These are phyloP conservation scores for Neodidymelliopsis sp. DNA, from an alignment of 2,329 filamentous ascomycete species.

Conservation along the genomic window DNA sequence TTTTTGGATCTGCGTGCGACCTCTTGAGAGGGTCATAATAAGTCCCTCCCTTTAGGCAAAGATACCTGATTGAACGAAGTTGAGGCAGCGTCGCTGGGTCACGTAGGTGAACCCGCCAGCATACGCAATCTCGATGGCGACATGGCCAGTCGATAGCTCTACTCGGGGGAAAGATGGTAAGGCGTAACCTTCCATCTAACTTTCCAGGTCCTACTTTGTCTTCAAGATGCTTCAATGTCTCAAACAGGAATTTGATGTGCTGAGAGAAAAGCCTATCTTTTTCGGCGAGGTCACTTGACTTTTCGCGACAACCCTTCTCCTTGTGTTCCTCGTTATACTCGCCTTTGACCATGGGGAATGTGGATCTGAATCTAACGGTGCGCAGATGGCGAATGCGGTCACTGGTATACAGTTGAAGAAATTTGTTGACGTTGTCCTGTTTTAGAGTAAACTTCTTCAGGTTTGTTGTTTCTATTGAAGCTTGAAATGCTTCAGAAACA, in stretches of 20 bases:
- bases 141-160: not conserved
- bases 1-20: conserved; percentile 2
- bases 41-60: conserved; percentile 4
- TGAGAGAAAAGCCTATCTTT: not conserved
- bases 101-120: conserved; percentile 24
- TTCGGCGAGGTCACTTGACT: not conserved
- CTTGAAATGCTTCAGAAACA: conserved; percentile 9
- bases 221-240: not conserved
- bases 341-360: too few species aligned
- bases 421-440: too few species aligned
- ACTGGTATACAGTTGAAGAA: too few species aligned
- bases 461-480: conserved; percentile 5
- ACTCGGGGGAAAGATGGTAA: not conserved
- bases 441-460: too few species aligned
- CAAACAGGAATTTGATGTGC: not conserved
- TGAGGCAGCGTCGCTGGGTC: conserved; percentile 16
- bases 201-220: not conserved
- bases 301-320: not conserved
- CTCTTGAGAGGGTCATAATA: too few species aligned
- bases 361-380: not conserved
- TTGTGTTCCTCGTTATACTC: not conserved
- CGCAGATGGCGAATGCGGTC: too few species aligned
- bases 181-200: not conserved
- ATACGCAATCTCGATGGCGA: not conserved
- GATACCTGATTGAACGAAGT: conserved; percentile 17